Conservation (phyloP, 2,329 filamentous ascomycete species). For the Fusarium keratoplasticum region DNA sequence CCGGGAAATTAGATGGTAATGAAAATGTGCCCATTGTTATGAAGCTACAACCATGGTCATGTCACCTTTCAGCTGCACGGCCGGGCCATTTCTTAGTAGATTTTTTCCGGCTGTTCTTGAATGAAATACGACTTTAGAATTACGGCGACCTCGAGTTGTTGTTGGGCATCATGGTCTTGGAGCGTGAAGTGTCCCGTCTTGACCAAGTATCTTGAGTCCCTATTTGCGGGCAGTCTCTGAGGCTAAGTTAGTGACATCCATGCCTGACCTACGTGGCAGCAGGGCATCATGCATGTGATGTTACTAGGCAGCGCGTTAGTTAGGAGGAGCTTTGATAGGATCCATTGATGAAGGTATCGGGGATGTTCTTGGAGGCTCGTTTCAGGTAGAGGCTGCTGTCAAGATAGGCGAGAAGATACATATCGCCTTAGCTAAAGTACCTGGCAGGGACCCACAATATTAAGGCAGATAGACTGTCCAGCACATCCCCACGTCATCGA, state of each 20-base stretch:
- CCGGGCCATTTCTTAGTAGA: not conserved
- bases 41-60: not conserved
- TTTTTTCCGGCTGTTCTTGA: not conserved
- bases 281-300: conserved; percentile 13
- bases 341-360: not conserved
- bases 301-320: not conserved
- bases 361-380: not conserved
- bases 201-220: not conserved
- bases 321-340: not conserved
- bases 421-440: not conserved
- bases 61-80: not conserved
- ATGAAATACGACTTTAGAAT: not conserved
- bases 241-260: not conserved
- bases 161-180: not conserved
- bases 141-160: not conserved
- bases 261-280: conserved; percentile 10
- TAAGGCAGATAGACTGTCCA: conserved; percentile 22
- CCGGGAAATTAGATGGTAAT: conserved; percentile 3
- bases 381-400: not conserved
- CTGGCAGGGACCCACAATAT: conserved; percentile 22
- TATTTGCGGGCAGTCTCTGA: not conserved
- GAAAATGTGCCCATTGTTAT: conserved; percentile 2
- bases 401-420: not conserved
- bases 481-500: conserved; percentile 34
- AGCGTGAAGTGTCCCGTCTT: not conserved